A percentile compares a stretch with the other conserved stretches of the same genome.
Evolutionary conservation across 768 basidiomycete species (phyloP).

Genomic region (Exsudoporus frostii): DNA sequence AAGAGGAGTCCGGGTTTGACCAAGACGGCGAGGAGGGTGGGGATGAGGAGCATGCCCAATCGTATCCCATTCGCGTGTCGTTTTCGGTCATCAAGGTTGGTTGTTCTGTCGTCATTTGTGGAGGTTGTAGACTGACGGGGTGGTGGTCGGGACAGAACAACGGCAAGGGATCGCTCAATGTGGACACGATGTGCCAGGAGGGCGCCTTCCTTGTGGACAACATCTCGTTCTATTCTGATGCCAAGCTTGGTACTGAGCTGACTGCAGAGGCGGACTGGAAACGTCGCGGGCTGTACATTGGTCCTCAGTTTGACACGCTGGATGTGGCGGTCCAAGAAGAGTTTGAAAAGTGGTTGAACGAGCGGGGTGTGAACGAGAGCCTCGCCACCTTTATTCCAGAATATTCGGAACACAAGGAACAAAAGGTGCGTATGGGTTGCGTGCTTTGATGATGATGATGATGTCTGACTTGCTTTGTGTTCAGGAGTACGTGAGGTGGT

Average conservation of each 20-base stretch:
- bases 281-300: conserved; percentile 87
- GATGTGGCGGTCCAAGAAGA: conserved; percentile 86
- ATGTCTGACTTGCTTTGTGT: conserved; percentile 1
- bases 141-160: conserved; percentile 36
- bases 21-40: conserved; percentile 37
- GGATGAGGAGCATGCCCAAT: conserved; percentile 30
- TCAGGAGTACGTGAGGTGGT: conserved; percentile 91
- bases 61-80: conserved; percentile 75
- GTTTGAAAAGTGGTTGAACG: conserved; percentile 85
- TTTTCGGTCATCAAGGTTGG: conserved; percentile 82
- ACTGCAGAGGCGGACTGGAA: conserved; percentile 93
- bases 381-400: conserved; percentile 87
- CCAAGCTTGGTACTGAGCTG: conserved; percentile 66
- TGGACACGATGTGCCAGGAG: conserved; percentile 78
- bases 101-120: not conserved
- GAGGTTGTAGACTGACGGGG: not conserved
- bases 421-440: conserved; percentile 55
- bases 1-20: conserved; percentile 39
- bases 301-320: conserved; percentile 91
- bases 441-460: not conserved
- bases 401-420: conserved; percentile 88
- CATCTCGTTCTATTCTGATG: conserved; percentile 79
- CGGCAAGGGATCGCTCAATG: conserved; percentile 63
- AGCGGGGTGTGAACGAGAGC: conserved; percentile 82
- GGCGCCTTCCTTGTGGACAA: conserved; percentile 86